Base-by-base conservation (phyloP, 2,329 filamentous ascomycete species). In the Alternaria panax region DNA sequence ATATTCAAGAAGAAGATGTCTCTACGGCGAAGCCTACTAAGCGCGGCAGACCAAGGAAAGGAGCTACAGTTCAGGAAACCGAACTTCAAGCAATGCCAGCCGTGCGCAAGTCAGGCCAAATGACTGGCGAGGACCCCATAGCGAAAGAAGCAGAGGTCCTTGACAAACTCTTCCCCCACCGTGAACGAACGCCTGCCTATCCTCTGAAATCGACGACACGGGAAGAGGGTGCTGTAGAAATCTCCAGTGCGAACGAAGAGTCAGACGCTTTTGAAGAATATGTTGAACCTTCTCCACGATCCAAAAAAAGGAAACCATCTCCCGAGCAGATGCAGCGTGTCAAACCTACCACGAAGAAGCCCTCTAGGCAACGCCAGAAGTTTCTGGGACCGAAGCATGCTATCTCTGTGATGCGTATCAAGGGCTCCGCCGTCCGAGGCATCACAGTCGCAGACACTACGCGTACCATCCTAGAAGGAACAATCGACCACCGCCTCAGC, bases 401-500 rank as follows among this genome's bases (percentile, higher is more conserved):
- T 56, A 78, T 54, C 60, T 73, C 59, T 61, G 67, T 67, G 68
- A 77, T 78, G 79, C 71, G 75, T 76, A 60, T 81, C 75, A 66
- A 80, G 74, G 70, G 71, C 16, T 67, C 70, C 14, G 62, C 67
- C 0, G 67, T 77, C 5, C 69, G 68, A 36, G 72, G 72, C 20
- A 80, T 85, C 56, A 86, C 84, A 54, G 79, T 80, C 1, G 83
- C 83, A 38, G 84, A 86, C 56, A 83, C 85, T 2, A 79, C 85
- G 70, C 80, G 63, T 78, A 85, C 73, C 73, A 83, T 74, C 52
- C 82, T 84, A 54, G 80, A 81, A 57, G 83, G 85, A 60, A 81
- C 80, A 2, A 76, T 85, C 18, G 79, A 83, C 50, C 78, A 81
- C 60, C 81, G 79, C 4, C 69, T 83, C 11, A 71, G 74, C 5